A percentile compares a stretch with the other conserved stretches of the same genome.
phyloP scores from a whole-genome alignment of 805 yeast species.

The Candida saitoana region DNA sequence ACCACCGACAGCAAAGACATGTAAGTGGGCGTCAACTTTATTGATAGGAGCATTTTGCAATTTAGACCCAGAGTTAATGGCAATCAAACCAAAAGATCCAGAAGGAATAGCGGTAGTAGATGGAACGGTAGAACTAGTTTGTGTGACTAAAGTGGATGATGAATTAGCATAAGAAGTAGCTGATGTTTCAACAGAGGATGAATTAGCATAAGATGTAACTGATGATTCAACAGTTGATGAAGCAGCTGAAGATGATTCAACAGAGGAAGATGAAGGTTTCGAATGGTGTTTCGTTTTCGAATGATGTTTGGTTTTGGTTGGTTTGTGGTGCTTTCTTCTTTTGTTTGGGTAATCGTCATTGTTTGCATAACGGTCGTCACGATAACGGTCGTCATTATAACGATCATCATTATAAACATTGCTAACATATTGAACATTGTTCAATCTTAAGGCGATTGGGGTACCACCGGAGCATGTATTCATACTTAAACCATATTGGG shows the following conservation, averaged over 20 bases:
- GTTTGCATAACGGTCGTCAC: neutral
- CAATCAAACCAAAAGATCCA: constrained; percentile 13
- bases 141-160: neutral
- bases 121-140: constrained; percentile 6
- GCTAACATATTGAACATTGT: constrained; percentile 4
- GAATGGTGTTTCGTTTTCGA: neutral
- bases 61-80: constrained; percentile 20
- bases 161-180: neutral
- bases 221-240: neutral
- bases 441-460: constrained; percentile 21
- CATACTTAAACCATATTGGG: constrained; percentile 20
- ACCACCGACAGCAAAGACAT: constrained; percentile 34
- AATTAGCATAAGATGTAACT: neutral
- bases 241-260: neutral
- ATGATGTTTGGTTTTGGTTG: neutral
- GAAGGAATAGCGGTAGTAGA: constrained; percentile 4
- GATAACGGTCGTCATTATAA: neutral
- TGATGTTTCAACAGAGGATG: neutral
- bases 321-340: neutral
- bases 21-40: constrained; percentile 27
- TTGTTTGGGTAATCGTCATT: neutral
- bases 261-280: neutral
- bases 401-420: neutral
- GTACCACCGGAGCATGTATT: constrained; percentile 27
- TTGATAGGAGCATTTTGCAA: constrained; percentile 24